These are phyloP conservation scores for Arthrobotrys sphaeroides DNA, from an alignment of 2,329 filamentous ascomycete genomes.

Conservation along the genomic window DNA sequence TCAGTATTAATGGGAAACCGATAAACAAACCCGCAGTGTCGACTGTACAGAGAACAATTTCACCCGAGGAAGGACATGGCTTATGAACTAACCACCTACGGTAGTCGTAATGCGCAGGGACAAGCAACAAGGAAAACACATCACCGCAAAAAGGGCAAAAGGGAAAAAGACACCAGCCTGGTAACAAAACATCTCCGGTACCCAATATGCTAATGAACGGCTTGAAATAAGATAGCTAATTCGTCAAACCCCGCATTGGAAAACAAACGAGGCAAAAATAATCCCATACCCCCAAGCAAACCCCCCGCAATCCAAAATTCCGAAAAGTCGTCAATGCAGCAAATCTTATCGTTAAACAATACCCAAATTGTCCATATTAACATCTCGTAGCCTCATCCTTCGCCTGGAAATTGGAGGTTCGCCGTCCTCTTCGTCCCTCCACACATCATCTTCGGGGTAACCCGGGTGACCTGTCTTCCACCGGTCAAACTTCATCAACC, in stretches of 20 bases:
- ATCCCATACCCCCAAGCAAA: conserved; percentile 4
- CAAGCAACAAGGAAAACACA: neutral
- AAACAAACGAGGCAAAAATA: neutral
- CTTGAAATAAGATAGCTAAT: neutral
- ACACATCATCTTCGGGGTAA: conserved; percentile 27
- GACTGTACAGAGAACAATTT: neutral
- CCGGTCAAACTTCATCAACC: conserved; percentile 72
- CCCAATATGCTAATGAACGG: conserved; percentile 26
- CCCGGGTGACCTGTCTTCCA: conserved; percentile 43
- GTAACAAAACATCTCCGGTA: conserved; percentile 18
- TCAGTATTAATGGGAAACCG: neutral
- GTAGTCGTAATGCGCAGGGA: neutral
- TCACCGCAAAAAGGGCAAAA: neutral
- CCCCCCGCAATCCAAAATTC: neutral
- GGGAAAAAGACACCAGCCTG: neutral
- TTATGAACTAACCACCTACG: neutral
- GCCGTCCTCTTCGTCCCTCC: conserved; percentile 13
- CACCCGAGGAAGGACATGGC: neutral
- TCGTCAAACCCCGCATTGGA: conserved; percentile 24
- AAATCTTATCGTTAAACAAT: conserved; percentile 40
- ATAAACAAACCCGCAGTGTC: neutral
- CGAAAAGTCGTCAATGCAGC: conserved; percentile 1
- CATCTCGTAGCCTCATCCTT: conserved; percentile 47
- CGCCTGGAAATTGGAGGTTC: conserved; percentile 25
- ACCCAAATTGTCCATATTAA: conserved; percentile 52